Percentiles rank a stretch among this genome's conserved stretches.
Evolutionary conservation across 2,329 filamentous ascomycete species (phyloP).

Genomic region (Pestalotiopsis sp.): DNA sequence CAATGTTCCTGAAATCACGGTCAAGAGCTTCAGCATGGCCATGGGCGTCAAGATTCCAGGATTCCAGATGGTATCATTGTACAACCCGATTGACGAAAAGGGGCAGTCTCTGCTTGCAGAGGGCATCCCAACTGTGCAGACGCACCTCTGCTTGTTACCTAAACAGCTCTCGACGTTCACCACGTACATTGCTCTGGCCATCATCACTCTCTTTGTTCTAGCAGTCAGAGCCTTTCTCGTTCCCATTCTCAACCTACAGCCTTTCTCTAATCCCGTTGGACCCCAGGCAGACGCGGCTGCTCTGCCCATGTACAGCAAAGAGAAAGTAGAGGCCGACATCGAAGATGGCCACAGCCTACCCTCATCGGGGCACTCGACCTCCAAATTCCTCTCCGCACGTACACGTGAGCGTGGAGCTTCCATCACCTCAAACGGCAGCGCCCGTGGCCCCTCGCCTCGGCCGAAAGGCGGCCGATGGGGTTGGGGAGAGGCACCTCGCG

Average conservation of each 20-base stretch:
- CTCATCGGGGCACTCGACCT: constrained; percentile 37
- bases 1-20: constrained; percentile 80
- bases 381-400: constrained; percentile 34
- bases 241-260: constrained; percentile 53
- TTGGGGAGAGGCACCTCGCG: constrained; percentile 41
- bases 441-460: constrained; percentile 27
- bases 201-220: constrained; percentile 53
- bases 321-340: constrained; percentile 53
- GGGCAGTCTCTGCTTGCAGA: constrained; percentile 50
- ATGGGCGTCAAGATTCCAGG: constrained; percentile 92
- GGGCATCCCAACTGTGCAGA: constrained; percentile 70
- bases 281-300: constrained; percentile 28
- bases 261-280: constrained; percentile 53
- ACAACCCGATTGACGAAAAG: constrained; percentile 79
- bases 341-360: constrained; percentile 28
- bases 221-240: constrained; percentile 59
- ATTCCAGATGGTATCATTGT: constrained; percentile 85
- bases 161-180: constrained; percentile 86
- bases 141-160: constrained; percentile 86
- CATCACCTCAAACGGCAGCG: constrained; percentile 21
- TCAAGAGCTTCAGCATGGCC: constrained; percentile 93
- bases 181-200: constrained; percentile 69
- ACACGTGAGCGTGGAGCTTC: constrained; percentile 28
- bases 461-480: constrained; percentile 40
- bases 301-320: constrained; percentile 52